Percentiles rank a stretch among this genome's conserved stretches.
Evolutionary conservation across 1,284 basidiomycete species (phyloP).

Genomic region (Sphaerobolus stellatus): DNA sequence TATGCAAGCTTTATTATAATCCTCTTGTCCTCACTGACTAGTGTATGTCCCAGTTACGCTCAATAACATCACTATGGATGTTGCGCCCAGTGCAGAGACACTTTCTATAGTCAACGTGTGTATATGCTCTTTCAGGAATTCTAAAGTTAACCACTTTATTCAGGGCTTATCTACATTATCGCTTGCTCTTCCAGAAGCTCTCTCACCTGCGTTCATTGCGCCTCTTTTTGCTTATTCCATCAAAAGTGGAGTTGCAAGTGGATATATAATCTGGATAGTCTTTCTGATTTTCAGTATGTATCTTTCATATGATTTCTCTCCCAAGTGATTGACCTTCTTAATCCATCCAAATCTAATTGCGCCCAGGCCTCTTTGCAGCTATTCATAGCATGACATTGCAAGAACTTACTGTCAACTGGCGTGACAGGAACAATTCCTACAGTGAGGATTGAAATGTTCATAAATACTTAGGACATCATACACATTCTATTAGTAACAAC

Average conservation of each 20-base stretch:
- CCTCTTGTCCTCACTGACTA: conserved; percentile 3
- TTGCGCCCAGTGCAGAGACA: conserved; percentile 16
- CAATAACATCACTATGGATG: conserved; percentile 18
- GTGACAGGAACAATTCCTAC: too few species aligned
- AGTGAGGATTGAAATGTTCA: too few species aligned
- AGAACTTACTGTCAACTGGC: conserved; percentile 20
- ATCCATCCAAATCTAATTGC: too few species aligned
- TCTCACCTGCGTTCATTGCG: conserved; percentile 18
- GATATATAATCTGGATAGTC: conserved; percentile 18
- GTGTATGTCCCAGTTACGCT: conserved; percentile 6
- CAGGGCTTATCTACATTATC: conserved; percentile 15
- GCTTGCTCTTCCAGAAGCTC: conserved; percentile 15
- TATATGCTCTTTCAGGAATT: too few species aligned
- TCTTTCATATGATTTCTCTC: neutral
- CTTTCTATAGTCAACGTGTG: conserved; percentile 17
- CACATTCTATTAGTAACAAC: too few species aligned
- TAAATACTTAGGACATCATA: too few species aligned
- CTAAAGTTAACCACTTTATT: too few species aligned
- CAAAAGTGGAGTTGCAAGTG: conserved; percentile 15
- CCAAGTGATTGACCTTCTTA: conserved; percentile 5
- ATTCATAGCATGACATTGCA: conserved; percentile 18
- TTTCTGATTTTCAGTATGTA: conserved; percentile 15
- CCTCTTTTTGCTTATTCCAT: conserved; percentile 21
- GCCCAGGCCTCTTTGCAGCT: too few species aligned
- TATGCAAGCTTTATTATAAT: neutral